Conservation (phyloP, 208 protist genomes). For the Phytomonas sp. region DNA sequence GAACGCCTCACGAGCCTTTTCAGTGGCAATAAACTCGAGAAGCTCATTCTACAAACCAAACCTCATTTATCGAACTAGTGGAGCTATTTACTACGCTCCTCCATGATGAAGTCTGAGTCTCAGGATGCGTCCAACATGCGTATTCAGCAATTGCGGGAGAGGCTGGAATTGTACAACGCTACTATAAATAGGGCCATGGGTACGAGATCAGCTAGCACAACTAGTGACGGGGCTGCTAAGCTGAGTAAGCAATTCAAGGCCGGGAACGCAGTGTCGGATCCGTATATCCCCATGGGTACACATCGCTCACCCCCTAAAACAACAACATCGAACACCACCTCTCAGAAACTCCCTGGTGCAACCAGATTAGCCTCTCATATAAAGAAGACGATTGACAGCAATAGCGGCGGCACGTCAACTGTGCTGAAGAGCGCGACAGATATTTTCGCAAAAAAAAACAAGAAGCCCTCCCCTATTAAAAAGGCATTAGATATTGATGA, state of each 20-base stretch:
- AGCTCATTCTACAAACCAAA: background rate
- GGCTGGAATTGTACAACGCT: conserved; percentile 68
- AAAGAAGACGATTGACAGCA: background rate
- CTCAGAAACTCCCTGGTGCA: background rate
- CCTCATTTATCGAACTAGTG: background rate
- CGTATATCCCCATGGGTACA: background rate
- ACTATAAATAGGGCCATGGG: conserved; percentile 15
- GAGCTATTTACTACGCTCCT: background rate
- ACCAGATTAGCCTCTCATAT: background rate
- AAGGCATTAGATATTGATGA: background rate
- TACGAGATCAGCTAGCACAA: background rate
- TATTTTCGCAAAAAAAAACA: background rate
- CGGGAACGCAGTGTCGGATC: background rate
- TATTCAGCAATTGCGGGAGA: conserved; percentile 70
- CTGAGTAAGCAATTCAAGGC: background rate
- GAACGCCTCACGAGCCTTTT: background rate
- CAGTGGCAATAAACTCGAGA: background rate
- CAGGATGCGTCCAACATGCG: conserved; percentile 16
- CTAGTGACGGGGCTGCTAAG: background rate
- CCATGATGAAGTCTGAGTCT: background rate
- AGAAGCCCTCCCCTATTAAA: background rate
- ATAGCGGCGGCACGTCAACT: background rate
- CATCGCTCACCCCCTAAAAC: background rate
- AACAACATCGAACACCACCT: background rate
- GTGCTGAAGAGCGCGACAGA: background rate